Conservation (phyloP, 768 basidiomycete species). For the Kwoniella mangroviensis region DNA sequence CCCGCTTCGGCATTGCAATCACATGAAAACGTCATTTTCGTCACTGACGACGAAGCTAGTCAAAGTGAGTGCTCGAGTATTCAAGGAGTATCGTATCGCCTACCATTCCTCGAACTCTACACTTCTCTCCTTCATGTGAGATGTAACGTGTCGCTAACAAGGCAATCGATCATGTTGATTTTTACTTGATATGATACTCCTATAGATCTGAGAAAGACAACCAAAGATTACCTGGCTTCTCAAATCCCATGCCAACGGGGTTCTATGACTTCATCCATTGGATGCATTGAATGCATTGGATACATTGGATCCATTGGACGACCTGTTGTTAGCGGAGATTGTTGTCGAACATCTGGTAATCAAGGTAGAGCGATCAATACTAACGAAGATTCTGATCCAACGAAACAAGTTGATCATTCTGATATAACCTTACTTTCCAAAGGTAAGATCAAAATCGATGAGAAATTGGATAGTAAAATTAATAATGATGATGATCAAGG, state of each 20-base stretch:
- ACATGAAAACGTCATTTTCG: constrained; percentile 18
- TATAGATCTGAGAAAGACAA: neutral
- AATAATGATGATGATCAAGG: neutral
- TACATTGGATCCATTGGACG: no score
- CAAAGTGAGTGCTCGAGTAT: constrained; percentile 5
- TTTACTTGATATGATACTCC: neutral
- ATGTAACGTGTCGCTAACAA: neutral
- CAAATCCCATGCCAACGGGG: neutral
- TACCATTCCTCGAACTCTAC: no score
- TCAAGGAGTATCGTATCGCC: no score
- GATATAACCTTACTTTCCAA: neutral
- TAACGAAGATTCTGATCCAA: no score
- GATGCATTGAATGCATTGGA: no score
- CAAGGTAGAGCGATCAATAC: no score
- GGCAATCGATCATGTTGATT: no score
- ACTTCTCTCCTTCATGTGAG: neutral
- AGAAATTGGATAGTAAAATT: neutral
- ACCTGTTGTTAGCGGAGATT: no score
- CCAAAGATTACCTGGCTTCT: neutral
- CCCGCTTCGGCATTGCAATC: constrained; percentile 25
- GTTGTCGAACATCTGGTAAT: no score
- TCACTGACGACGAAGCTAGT: constrained; percentile 16
- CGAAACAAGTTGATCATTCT: neutral
- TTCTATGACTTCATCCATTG: no score
- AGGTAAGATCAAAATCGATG: neutral